Percentiles rank a stretch among this genome's conserved stretches.
Conservation (phyloP, 768 basidiomycete species). For the Boletales sp. region DNA sequence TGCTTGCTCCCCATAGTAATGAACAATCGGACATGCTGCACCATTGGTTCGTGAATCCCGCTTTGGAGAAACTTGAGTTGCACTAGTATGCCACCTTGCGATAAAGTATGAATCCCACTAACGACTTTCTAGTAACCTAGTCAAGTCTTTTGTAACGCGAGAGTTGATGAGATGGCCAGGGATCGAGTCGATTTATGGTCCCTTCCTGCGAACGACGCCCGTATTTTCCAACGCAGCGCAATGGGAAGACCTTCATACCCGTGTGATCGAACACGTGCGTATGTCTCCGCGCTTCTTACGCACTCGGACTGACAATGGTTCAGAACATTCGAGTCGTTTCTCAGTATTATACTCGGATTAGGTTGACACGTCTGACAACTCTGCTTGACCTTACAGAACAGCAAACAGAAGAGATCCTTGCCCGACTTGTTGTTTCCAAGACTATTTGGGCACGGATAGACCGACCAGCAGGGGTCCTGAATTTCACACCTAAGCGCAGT, state of each 20-base stretch:
- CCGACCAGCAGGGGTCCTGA: slow-evolving; percentile 84
- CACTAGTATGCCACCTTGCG: slow-evolving; percentile 62
- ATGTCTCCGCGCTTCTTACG: slow-evolving; percentile 8
- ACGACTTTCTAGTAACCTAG: slow-evolving; percentile 63
- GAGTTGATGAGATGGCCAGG: slow-evolving; percentile 98
- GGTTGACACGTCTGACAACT: slow-evolving; percentile 72
- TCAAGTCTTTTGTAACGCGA: slow-evolving; percentile 89
- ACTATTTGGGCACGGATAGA: slow-evolving; percentile 94
- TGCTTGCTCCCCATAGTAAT: slow-evolving; percentile 91
- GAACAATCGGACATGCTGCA: slow-evolving; percentile 98
- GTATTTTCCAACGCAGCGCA: slow-evolving; percentile 77
- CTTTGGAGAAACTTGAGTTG: slow-evolving; percentile 73
- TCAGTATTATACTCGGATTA: slow-evolving; percentile 93
- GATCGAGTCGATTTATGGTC: slow-evolving; percentile 84
- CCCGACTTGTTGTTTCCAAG: slow-evolving; percentile 85
- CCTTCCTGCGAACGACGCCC: slow-evolving; percentile 71
- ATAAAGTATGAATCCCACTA: not conserved
- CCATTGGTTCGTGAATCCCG: slow-evolving; percentile 76
- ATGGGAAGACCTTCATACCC: slow-evolving; percentile 94
- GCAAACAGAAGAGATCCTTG: slow-evolving; percentile 86
- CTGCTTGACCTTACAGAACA: slow-evolving; percentile 81
- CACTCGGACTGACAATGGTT: not conserved
- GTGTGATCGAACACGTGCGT: slow-evolving; percentile 93
- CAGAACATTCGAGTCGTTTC: slow-evolving; percentile 96
- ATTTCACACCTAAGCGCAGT: slow-evolving; percentile 76